phyloP scores from a whole-genome alignment of 2,329 filamentous ascomycete species.

The Xylaria sp. region DNA sequence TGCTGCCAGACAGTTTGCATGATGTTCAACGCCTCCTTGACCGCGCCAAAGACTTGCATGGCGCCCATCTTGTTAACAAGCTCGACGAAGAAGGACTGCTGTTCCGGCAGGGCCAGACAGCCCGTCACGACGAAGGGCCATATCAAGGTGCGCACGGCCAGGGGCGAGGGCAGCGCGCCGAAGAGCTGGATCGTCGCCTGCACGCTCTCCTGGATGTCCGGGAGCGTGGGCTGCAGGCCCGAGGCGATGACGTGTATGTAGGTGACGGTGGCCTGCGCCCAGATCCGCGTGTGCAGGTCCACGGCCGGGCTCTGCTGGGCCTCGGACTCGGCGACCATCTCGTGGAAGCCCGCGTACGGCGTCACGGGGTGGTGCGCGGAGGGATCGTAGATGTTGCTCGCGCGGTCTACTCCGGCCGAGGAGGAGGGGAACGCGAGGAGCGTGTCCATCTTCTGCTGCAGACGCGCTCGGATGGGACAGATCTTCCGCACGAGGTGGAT shows the following conservation, averaged over 20 bases:
- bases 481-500: slow-evolving; percentile 39
- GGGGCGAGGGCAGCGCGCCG: slow-evolving; percentile 35
- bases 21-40: slow-evolving; percentile 40
- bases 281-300: slow-evolving; percentile 42
- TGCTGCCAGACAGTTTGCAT: slow-evolving; percentile 43
- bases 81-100: slow-evolving; percentile 40
- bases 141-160: slow-evolving; percentile 42
- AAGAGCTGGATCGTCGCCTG: slow-evolving; percentile 38
- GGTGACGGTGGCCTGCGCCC: slow-evolving; percentile 44
- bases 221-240: slow-evolving; percentile 39
- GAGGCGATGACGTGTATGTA: slow-evolving; percentile 43
- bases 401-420: slow-evolving; percentile 3
- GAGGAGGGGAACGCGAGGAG: slow-evolving; percentile 13
- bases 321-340: slow-evolving; percentile 29
- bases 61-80: slow-evolving; percentile 40
- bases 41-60: slow-evolving; percentile 43
- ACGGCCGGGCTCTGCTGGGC: slow-evolving; percentile 28
- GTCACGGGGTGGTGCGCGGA: slow-evolving; percentile 33
- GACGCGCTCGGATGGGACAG: slow-evolving; percentile 32
- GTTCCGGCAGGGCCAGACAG: slow-evolving; percentile 40
- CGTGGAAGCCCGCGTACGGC: slow-evolving; percentile 35
- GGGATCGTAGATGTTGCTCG: slow-evolving; percentile 29
- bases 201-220: slow-evolving; percentile 39
- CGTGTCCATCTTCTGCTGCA: slow-evolving; percentile 31
- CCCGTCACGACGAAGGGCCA: slow-evolving; percentile 47